Percentiles rank a stretch among this genome's conserved stretches.
phyloP scores from a whole-genome alignment of 164 flowering plant genomes.

The Tinospora cordifolia region DNA sequence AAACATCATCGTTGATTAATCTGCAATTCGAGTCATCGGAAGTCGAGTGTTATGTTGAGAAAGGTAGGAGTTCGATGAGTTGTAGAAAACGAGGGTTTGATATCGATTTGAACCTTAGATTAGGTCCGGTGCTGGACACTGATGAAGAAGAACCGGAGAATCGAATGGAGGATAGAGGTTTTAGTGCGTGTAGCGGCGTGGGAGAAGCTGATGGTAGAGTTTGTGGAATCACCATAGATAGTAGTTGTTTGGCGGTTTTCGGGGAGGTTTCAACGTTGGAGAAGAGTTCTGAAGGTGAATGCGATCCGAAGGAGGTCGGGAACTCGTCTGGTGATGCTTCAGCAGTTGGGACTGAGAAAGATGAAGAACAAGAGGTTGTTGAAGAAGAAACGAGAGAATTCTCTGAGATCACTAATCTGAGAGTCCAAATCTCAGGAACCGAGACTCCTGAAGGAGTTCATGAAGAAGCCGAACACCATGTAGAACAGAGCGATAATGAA shows the following conservation, averaged over 20 bases:
- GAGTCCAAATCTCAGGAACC: conserved; percentile 2
- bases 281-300: conserved; percentile 24
- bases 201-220: conserved; percentile 12
- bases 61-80: conserved; percentile 11
- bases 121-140: conserved; percentile 15
- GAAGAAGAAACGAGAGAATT: conserved; percentile 17
- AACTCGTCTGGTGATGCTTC: conserved; percentile 9
- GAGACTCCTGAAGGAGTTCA: not conserved
- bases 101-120: conserved; percentile 33
- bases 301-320: conserved; percentile 11
- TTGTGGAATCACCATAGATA: not conserved
- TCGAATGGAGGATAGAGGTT: conserved; percentile 1
- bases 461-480: conserved; percentile 6
- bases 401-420: conserved; percentile 21
- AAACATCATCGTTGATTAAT: conserved; percentile 1
- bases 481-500: conserved; percentile 10
- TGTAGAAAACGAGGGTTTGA: conserved; percentile 14
- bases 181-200: conserved; percentile 22
- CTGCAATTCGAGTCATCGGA: conserved; percentile 6
- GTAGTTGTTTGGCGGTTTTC: conserved; percentile 9
- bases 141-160: conserved; percentile 9
- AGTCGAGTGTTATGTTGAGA: not conserved
- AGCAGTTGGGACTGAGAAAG: not conserved
- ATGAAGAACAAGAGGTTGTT: conserved; percentile 9
- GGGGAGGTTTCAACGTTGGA: conserved; percentile 11